These are phyloP conservation scores for Sugiyamaella mastotermitis DNA, from an alignment of 805 yeast genomes.

Conservation along the genomic window DNA sequence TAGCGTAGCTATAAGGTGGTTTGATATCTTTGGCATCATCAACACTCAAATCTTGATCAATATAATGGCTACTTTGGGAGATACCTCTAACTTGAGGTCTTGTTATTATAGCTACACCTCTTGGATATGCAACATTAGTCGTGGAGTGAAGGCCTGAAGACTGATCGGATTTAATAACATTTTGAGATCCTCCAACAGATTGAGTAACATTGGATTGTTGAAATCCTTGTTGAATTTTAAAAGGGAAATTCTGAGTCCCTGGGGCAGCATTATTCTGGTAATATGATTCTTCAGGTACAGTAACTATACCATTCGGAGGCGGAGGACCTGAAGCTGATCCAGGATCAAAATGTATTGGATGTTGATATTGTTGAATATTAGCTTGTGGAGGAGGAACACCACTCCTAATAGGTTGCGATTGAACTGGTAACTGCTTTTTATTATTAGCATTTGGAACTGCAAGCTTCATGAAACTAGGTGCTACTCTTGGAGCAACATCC, in stretches of 20 bases:
- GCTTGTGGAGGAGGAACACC: neutral
- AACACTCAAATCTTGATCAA: slow-evolving; percentile 50
- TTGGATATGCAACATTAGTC: slow-evolving; percentile 29
- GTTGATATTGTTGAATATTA: neutral
- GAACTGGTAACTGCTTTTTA: neutral
- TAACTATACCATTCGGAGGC: slow-evolving; percentile 2
- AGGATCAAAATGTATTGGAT: neutral
- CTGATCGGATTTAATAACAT: no score
- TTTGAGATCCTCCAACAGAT: slow-evolving; percentile 34
- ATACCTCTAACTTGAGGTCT: slow-evolving; percentile 35
- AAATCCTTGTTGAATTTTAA: slow-evolving; percentile 2
- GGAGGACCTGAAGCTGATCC: neutral
- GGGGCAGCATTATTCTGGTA: neutral
- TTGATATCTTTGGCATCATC: slow-evolving; percentile 91
- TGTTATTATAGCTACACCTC: slow-evolving; percentile 38
- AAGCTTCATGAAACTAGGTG: slow-evolving; percentile 25
- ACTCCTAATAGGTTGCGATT: no score
- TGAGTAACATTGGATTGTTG: slow-evolving; percentile 1
- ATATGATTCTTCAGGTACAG: neutral
- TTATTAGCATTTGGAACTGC: neutral
- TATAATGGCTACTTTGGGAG: slow-evolving; percentile 22
- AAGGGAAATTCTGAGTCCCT: slow-evolving; percentile 4
- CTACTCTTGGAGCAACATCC: slow-evolving; percentile 69
- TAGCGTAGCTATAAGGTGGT: slow-evolving; percentile 96
- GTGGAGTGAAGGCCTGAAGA: slow-evolving; percentile 1